Evolutionary conservation across 768 basidiomycete species (phyloP).

Genomic region (Russula sp.): DNA sequence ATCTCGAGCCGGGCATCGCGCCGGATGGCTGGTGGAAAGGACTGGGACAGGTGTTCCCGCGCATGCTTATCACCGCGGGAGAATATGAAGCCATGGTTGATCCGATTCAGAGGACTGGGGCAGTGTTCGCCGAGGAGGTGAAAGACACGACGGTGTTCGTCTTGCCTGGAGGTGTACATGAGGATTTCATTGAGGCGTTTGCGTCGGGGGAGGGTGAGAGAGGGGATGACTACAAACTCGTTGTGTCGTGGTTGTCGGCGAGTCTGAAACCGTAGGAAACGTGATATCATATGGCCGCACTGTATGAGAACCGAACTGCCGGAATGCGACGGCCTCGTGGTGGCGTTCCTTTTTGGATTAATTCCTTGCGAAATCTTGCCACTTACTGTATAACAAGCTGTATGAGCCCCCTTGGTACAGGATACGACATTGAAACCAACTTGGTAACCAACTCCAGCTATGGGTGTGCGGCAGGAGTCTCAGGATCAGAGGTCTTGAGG

Average conservation of each 20-base stretch:
- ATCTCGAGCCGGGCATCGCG: slow-evolving; percentile 12
- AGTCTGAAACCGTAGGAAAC: not conserved
- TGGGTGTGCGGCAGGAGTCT: no score
- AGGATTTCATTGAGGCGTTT: slow-evolving; percentile 15
- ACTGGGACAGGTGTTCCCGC: not conserved
- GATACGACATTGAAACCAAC: no score
- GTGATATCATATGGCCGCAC: no score
- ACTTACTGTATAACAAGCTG: no score
- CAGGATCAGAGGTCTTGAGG: no score
- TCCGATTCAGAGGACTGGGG: not conserved
- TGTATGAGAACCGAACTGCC: no score
- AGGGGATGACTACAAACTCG: slow-evolving; percentile 5
- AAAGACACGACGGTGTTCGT: slow-evolving; percentile 8
- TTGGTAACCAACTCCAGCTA: no score
- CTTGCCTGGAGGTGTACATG: slow-evolving; percentile 19
- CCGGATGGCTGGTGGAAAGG: slow-evolving; percentile 6
- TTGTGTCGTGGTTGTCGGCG: not conserved
- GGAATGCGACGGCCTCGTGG: no score
- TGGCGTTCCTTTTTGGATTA: no score
- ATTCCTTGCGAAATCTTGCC: no score
- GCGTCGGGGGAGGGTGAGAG: slow-evolving; percentile 7
- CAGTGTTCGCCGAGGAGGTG: slow-evolving; percentile 2
- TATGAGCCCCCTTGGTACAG: no score
- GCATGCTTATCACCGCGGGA: slow-evolving; percentile 7
- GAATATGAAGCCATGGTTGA: slow-evolving; percentile 10